Percentiles rank a stretch among this genome's conserved stretches.
Conservation (phyloP, 2,329 filamentous ascomycete genomes). For the Trichoderma asperellum region DNA sequence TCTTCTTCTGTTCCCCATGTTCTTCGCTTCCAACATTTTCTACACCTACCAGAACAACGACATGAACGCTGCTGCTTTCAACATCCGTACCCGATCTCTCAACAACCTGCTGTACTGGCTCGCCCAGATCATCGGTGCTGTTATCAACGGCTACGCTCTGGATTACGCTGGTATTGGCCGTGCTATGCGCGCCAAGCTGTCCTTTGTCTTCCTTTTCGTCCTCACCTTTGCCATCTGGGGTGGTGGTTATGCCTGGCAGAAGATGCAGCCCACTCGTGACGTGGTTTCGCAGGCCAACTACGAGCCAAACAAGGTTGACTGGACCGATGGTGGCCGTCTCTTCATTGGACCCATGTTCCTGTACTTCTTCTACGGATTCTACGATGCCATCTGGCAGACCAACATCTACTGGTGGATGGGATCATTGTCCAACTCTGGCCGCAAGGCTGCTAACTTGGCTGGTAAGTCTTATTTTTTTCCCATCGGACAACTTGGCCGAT, state of each 20-base stretch:
- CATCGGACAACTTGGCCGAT: neutral
- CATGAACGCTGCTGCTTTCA: constrained; percentile 59
- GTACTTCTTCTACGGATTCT: constrained; percentile 89
- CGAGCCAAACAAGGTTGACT: constrained; percentile 55
- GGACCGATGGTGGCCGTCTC: constrained; percentile 58
- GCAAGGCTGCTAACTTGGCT: constrained; percentile 86
- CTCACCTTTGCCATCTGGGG: constrained; percentile 82
- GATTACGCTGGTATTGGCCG: constrained; percentile 78
- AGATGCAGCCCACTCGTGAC: constrained; percentile 57
- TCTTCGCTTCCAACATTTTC: constrained; percentile 60
- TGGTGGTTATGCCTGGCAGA: constrained; percentile 78
- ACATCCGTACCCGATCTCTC: constrained; percentile 58
- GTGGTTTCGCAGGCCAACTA: constrained; percentile 37
- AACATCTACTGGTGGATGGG: constrained; percentile 77
- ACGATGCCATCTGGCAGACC: constrained; percentile 85
- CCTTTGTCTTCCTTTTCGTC: constrained; percentile 60
- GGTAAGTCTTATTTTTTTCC: constrained; percentile 54
- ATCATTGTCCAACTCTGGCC: constrained; percentile 86
- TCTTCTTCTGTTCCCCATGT: constrained; percentile 60
- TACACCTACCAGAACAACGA: constrained; percentile 63
- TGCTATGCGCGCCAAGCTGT: constrained; percentile 72
- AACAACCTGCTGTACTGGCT: constrained; percentile 61
- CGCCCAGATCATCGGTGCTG: constrained; percentile 58
- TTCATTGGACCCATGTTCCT: constrained; percentile 83
- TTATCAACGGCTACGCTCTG: constrained; percentile 51